Conservation (phyloP, 2,329 filamentous ascomycete species). For the Corniculantispora saksenae region DNA sequence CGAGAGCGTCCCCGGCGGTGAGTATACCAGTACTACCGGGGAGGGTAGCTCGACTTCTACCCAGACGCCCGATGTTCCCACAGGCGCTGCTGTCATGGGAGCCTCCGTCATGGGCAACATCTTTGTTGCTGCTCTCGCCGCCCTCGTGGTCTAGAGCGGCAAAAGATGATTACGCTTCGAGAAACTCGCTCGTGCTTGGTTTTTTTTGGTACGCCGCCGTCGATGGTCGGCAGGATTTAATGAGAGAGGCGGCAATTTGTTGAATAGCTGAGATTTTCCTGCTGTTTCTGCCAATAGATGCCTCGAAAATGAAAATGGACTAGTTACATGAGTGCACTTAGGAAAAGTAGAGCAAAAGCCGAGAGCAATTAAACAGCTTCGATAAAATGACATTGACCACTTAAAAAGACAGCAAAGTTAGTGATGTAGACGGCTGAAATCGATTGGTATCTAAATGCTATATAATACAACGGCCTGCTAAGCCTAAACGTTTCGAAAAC, state of each 20-base stretch:
- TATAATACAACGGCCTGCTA: slow-evolving; percentile 3
- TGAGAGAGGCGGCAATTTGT: not conserved
- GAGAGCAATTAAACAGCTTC: slow-evolving; percentile 19
- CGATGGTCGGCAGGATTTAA: not conserved
- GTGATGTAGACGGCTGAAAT: slow-evolving; percentile 6
- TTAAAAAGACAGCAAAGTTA: not conserved
- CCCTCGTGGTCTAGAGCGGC: not conserved
- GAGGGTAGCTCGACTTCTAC: slow-evolving; percentile 8
- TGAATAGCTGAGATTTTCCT: not conserved
- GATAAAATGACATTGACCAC: not conserved
- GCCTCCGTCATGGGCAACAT: slow-evolving; percentile 13
- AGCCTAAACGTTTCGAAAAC: not conserved
- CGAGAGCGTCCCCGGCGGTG: slow-evolving; percentile 20
- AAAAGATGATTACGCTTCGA: not conserved
- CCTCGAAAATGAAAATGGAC: not conserved
- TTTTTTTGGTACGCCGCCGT: not conserved
- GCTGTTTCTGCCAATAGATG: not conserved
- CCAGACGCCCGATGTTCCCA: slow-evolving; percentile 11
- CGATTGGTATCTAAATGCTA: slow-evolving; percentile 22
- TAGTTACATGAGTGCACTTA: not conserved
- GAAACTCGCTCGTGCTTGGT: too few species aligned
- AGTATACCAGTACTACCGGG: slow-evolving; percentile 20
- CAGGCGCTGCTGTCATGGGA: slow-evolving; percentile 9
- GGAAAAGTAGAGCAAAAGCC: slow-evolving; percentile 18
- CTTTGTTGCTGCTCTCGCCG: slow-evolving; percentile 12